These are phyloP conservation scores for Bruguiera gymnorhiza DNA, from an alignment of 345 rosid species.

Conservation along the genomic window DNA sequence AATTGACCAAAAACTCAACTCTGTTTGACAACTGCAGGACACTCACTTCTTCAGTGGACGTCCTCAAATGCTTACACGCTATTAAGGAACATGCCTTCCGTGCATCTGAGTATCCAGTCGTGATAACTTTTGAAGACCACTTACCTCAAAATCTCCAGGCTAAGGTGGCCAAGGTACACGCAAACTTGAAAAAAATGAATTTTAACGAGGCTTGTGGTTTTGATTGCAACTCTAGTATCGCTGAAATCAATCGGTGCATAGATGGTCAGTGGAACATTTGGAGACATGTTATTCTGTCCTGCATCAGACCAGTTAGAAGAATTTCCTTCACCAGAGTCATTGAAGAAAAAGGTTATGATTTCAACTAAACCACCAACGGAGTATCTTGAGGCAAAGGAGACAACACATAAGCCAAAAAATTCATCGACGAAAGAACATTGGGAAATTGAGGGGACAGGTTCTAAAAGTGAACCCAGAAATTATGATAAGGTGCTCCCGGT, in stretches of 20 bases:
- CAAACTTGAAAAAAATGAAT: background rate
- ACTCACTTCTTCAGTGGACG: conserved; percentile 55
- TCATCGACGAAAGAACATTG: conserved; percentile 17
- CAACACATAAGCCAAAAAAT: conserved; percentile 3
- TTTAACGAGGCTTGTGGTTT: background rate
- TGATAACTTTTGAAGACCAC: conserved; percentile 85
- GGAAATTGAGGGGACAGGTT: conserved; percentile 11
- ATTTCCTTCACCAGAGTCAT: conserved; percentile 68
- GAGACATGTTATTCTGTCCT: conserved; percentile 41
- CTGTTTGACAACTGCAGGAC: conserved; percentile 38
- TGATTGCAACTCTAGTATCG: background rate
- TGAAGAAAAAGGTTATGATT: conserved; percentile 59
- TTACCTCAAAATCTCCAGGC: conserved; percentile 56
- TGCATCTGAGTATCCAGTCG: conserved; percentile 72
- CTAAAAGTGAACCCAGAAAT: conserved; percentile 13
- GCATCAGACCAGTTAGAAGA: conserved; percentile 28
- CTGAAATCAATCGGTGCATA: conserved; percentile 18
- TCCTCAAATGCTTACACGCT: conserved; percentile 52
- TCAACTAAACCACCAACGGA: conserved; percentile 89
- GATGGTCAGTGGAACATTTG: conserved; percentile 57
- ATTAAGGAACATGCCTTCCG: conserved; percentile 58
- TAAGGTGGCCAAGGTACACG: conserved; percentile 60
- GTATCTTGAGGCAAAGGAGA: conserved; percentile 36
- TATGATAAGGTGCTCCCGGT: conserved; percentile 11
- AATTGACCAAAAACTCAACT: background rate